Conservation (phyloP, 345 rosid species). For the Limnanthes douglasii region DNA sequence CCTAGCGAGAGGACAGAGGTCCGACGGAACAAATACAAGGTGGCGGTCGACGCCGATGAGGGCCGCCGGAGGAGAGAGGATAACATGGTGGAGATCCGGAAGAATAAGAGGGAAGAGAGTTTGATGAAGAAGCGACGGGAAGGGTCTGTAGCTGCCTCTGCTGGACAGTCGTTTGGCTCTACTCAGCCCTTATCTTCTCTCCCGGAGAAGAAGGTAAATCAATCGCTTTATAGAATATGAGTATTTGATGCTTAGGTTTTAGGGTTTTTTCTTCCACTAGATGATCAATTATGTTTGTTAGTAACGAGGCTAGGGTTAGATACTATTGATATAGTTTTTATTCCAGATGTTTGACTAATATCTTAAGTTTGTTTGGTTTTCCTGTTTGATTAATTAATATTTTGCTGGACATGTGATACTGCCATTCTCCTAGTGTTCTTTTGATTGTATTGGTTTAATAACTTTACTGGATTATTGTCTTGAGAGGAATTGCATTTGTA, state of each 20-base stretch:
- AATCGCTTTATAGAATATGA: neutral
- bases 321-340: neutral
- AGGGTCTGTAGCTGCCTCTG: conserved; percentile 47
- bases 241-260: neutral
- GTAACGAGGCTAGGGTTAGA: conserved; percentile 9
- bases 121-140: conserved; percentile 89
- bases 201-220: conserved; percentile 40
- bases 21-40: conserved; percentile 70
- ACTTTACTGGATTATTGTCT: too few relatives aligned
- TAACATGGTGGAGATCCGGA: conserved; percentile 95
- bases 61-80: conserved; percentile 88
- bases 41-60: conserved; percentile 80
- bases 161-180: conserved; percentile 25
- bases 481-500: too few relatives aligned
- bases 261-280: neutral
- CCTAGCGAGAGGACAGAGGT: conserved; percentile 62
- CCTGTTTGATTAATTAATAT: neutral
- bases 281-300: too few relatives aligned
- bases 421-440: too few relatives aligned
- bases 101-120: conserved; percentile 83
- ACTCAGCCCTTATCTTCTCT: conserved; percentile 22
- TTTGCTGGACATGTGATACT: conserved; percentile 1
- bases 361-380: neutral
- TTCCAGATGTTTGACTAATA: neutral
- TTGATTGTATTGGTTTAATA: too few relatives aligned